These are phyloP conservation scores for Nothopassalora personata DNA, from an alignment of 2,329 filamentous ascomycete genomes.

Conservation along the genomic window DNA sequence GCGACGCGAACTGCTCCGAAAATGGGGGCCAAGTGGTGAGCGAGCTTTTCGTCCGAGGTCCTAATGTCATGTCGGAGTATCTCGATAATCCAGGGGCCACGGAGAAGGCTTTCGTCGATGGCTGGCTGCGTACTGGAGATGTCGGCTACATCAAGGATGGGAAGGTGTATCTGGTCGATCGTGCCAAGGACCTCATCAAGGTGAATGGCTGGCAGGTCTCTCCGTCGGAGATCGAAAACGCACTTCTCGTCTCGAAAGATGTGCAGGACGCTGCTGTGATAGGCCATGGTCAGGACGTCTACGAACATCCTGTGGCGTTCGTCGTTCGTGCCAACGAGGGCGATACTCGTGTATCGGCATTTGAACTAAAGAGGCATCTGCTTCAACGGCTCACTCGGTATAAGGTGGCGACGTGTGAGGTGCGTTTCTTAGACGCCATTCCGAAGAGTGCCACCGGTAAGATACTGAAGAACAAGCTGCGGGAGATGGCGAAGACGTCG, in stretches of 20 bases:
- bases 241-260: conserved; percentile 21
- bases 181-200: conserved; percentile 35
- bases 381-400: conserved; percentile 32
- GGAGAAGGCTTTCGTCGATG: conserved; percentile 39
- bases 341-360: conserved; percentile 12
- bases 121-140: conserved; percentile 89
- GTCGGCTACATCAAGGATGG: conserved; percentile 29
- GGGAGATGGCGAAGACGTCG: conserved; percentile 4
- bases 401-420: conserved; percentile 28
- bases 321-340: conserved; percentile 14
- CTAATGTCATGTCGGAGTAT: conserved; percentile 40
- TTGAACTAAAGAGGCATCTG: conserved; percentile 30
- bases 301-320: conserved; percentile 23
- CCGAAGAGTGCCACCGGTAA: conserved; percentile 32
- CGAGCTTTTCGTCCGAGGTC: conserved; percentile 39
- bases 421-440: conserved; percentile 27
- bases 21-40: conserved; percentile 45
- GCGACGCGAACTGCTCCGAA: conserved; percentile 6
- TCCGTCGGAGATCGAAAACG: conserved; percentile 31
- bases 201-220: conserved; percentile 33
- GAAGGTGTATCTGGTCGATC: conserved; percentile 32
- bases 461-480: conserved; percentile 24
- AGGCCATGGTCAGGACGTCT: conserved; percentile 11
- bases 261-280: conserved; percentile 30
- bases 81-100: conserved; percentile 29